Evolutionary conservation across 495 filamentous ascomycete species (phyloP), one percentile per base, ranked within the genome.

Genomic region (Hypoxylon intermedium): DNA sequence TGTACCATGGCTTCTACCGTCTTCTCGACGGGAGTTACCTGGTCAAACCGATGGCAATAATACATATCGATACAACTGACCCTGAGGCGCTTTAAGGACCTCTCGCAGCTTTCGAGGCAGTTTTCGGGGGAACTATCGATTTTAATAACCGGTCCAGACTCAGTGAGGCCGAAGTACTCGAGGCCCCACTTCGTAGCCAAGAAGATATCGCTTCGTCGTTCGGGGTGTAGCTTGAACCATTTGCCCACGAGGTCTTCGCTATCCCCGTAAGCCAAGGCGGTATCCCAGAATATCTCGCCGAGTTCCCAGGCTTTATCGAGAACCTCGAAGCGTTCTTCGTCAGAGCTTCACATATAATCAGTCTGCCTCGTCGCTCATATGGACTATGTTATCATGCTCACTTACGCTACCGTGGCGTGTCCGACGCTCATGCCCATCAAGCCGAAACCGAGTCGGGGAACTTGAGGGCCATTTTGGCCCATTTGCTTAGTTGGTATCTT

Each of bases 1-100:
- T 80, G 65, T 16, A 66, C 75, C 73, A 88, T 58, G 9, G 71
- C 79, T n/a, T 65, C 70, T 60, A 88, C 79, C 41, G 79, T 87
- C 68, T 85, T 83, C 71, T 91, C 88, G 20, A 90, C 78, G 0
- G 87, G 87, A 0, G 83, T 82, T 38, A 75, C 74, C 4, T 62
- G 45, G 49, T 84, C 80, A 12, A 82, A 72, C 0, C 80, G 79
- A 60, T 89, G 86, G 26, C 75, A 70, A 57, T 88, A 89, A 58
- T 81, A 87, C 7, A 91, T 67, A 54, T 91, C 87, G 30, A 91
- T 77, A 5, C 52, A 63, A 1, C 80, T 74, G 0, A 81, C 63
- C 0, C 79, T 79, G 2, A 90, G 76, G 0, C 81, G 66, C 41
- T 74, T 67, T 34, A 89, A 67, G 9, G 78, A 83, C 55, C 72